A percentile compares a stretch with the other conserved stretches of the same genome.
phyloP scores from a whole-genome alignment of 768 basidiomycete genomes.

The Kwoniella shandongensis region DNA sequence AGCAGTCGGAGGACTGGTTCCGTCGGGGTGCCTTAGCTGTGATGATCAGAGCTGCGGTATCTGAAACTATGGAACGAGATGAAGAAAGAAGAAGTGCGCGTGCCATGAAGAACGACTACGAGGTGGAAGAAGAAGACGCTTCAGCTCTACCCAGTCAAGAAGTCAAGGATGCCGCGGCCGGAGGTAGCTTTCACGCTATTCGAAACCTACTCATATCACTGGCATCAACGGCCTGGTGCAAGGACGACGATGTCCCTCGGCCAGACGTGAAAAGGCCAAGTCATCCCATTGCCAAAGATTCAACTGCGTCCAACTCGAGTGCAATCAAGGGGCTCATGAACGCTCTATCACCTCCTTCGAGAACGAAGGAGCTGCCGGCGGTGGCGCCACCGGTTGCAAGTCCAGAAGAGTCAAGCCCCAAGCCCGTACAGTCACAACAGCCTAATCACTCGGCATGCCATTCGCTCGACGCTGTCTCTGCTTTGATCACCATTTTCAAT shows the following conservation, averaged over 20 bases:
- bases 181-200: conserved; percentile 43
- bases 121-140: conserved; percentile 35
- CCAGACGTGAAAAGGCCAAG: conserved; percentile 12
- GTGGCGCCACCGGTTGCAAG: conserved; percentile 23
- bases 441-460: conserved; percentile 34
- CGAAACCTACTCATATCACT: conserved; percentile 35
- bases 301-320: conserved; percentile 11
- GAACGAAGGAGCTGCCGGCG: conserved; percentile 31
- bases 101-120: conserved; percentile 14
- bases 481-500: conserved; percentile 56
- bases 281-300: conserved; percentile 4
- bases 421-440: background rate
- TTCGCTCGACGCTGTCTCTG: conserved; percentile 34
- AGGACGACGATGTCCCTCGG: conserved; percentile 17
- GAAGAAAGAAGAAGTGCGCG: conserved; percentile 35
- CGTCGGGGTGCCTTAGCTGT: conserved; percentile 45
- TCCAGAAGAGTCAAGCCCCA: conserved; percentile 10
- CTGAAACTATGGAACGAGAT: conserved; percentile 51
- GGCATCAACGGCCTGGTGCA: conserved; percentile 38
- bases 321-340: conserved; percentile 26
- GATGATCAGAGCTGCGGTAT: conserved; percentile 46
- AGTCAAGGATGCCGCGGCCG: conserved; percentile 38
- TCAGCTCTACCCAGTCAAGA: conserved; percentile 28
- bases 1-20: conserved; percentile 50
- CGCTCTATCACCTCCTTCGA: conserved; percentile 29